These are phyloP conservation scores for Kalanchoe fedtschenkoi DNA, from an alignment of 164 flowering plant species.

Conservation along the genomic window DNA sequence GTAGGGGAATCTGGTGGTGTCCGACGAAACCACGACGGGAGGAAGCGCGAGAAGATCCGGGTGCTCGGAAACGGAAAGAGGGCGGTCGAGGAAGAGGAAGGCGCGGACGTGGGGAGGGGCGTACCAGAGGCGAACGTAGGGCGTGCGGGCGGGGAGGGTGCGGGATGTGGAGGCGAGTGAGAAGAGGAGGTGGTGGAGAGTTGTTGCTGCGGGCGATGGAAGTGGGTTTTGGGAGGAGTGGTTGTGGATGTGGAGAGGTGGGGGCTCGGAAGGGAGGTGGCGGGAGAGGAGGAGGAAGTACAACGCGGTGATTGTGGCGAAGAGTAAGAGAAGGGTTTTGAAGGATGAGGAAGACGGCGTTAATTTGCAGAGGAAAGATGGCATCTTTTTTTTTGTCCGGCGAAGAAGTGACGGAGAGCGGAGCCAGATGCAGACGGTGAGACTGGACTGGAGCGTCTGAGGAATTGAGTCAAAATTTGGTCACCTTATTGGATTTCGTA, in stretches of 20 bases:
- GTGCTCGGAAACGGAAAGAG: background rate
- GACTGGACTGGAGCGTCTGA: background rate
- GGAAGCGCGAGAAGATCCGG: slow-evolving; percentile 21
- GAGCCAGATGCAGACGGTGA: too few relatives aligned
- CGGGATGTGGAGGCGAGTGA: slow-evolving; percentile 54
- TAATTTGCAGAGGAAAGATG: background rate
- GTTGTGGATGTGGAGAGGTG: slow-evolving; percentile 10
- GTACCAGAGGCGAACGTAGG: slow-evolving; percentile 59
- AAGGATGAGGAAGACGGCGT: slow-evolving; percentile 14
- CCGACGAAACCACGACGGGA: slow-evolving; percentile 33
- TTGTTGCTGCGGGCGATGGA: slow-evolving; percentile 15
- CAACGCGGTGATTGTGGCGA: slow-evolving; percentile 18
- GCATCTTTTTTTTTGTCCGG: background rate
- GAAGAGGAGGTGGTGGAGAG: slow-evolving; percentile 61
- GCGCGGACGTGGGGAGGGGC: slow-evolving; percentile 34
- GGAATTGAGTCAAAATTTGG: background rate
- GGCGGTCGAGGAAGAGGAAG: slow-evolving; percentile 49
- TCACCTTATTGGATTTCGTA: too few relatives aligned
- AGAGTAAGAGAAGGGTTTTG: slow-evolving; percentile 19
- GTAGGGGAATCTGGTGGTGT: slow-evolving; percentile 55
- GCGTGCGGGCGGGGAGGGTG: slow-evolving; percentile 30
- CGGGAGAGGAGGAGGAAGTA: slow-evolving; percentile 11
- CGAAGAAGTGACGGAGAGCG: background rate
- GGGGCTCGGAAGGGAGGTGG: background rate
- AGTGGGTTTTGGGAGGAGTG: slow-evolving; percentile 1